Conservation (phyloP, 768 basidiomycete species). For the Panellus pusillus region DNA sequence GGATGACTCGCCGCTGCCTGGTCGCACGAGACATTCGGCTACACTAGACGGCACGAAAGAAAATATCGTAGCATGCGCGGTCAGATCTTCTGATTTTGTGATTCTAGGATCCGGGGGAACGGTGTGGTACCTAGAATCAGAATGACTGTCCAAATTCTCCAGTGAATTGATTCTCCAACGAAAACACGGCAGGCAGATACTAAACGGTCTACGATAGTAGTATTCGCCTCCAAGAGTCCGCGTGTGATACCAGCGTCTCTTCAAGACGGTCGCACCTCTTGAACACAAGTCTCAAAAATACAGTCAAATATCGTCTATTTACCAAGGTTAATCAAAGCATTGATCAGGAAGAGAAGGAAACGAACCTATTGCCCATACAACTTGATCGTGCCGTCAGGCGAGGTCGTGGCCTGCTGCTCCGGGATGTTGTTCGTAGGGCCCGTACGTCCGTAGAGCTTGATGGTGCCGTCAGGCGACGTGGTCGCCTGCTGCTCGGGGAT, state of each 20-base stretch:
- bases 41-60: background rate
- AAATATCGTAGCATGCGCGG: background rate
- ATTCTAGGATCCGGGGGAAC: background rate
- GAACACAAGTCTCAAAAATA: constrained; percentile 16
- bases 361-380: background rate
- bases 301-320: background rate
- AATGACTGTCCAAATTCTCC: background rate
- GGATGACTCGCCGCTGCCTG: background rate
- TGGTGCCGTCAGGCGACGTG: constrained; percentile 36
- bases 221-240: constrained; percentile 8
- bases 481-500: constrained; percentile 34
- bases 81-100: background rate
- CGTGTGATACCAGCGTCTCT: constrained; percentile 6
- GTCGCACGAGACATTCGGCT: background rate
- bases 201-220: constrained; percentile 21
- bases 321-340: background rate
- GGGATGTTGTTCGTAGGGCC: background rate
- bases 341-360: background rate
- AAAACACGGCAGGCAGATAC: constrained; percentile 16
- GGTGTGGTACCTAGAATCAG: constrained; percentile 1
- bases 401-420: constrained; percentile 5
- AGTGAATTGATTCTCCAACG: constrained; percentile 10
- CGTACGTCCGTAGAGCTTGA: constrained; percentile 30
- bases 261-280: constrained; percentile 1
- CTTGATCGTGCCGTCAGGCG: background rate